Evolutionary conservation across 2,329 filamentous ascomycete species (phyloP), one percentile per base, ranked within the genome.

Genomic region (Cercospora janseana): DNA sequence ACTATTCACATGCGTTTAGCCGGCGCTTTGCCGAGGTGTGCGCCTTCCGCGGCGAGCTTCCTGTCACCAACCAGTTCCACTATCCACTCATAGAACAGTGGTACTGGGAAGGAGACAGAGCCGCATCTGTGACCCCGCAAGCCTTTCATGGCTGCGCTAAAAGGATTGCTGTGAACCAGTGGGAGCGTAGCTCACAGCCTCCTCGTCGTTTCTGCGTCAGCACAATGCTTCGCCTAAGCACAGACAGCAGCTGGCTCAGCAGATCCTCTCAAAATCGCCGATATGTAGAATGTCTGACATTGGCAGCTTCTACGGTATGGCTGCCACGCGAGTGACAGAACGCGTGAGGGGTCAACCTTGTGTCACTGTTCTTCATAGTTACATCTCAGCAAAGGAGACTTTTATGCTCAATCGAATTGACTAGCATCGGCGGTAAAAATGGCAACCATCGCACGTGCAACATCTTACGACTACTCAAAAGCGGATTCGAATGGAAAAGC

Each of bases 1-100:
- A 8, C 21, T 18, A 46, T 46, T 46, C 44, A 46, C 44, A 24
- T 46, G 44, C 29, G 38, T 27, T 27, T 38, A 46, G 32, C 44
- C 44, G 44, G 27, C 21, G 9, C 44, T 46, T 37, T 46, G 44
- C 44, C 44, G 44, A 46, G 44, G 44, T 26, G 7, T 15, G 10
- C 6, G 23, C 21, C 44, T 18, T 37, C 43, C 43, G 35, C 44
- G 31, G 20, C 29, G 31, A 31, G 44, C 24, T 27, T 24, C 32
- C 31, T 6, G 24, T 5, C n/a, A 40, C 23, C 43, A 21, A 20
- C 23, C 41, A 29, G 24, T 13, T 12, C 23, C 27, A 29, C 31
- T 18, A 10, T 21, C 32, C 21, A 15, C 28, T 37, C 13, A 35
- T 24, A 34, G 32, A 21, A 37, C 16, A 46, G 15, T 34, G 26